These are phyloP conservation scores for Suillus brevipes DNA, from an alignment of 768 basidiomycete species.

Conservation along the genomic window DNA sequence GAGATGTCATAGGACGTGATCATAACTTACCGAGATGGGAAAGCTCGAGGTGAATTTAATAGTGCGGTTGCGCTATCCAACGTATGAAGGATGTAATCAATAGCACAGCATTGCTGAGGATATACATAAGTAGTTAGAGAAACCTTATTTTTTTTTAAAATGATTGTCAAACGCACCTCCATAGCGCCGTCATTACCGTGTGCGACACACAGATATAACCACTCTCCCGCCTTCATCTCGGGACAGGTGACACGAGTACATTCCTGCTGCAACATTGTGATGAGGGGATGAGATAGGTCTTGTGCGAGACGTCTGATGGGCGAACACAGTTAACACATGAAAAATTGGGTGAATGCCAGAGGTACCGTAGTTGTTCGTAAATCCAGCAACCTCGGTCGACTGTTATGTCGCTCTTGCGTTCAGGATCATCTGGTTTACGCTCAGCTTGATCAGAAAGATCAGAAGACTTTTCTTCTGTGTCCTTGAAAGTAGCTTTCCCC, in stretches of 20 bases:
- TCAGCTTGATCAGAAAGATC: slow-evolving; percentile 32
- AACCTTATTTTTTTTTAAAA: slow-evolving; percentile 4
- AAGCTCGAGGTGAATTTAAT: slow-evolving; percentile 86
- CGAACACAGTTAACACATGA: slow-evolving; percentile 7
- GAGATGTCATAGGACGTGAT: slow-evolving; percentile 12
- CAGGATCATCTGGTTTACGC: slow-evolving; percentile 30
- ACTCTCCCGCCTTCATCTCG: slow-evolving; percentile 99
- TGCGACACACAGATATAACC: slow-evolving; percentile 94
- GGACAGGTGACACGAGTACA: slow-evolving; percentile 87
- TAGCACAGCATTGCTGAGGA: slow-evolving; percentile 88
- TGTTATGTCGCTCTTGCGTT: slow-evolving; percentile 45
- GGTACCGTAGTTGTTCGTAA: slow-evolving; percentile 63
- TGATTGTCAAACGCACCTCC: slow-evolving; percentile 55
- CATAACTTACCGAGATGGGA: slow-evolving; percentile 77
- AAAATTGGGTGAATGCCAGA: neutral
- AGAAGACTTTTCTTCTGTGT: slow-evolving; percentile 21
- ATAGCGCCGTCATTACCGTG: slow-evolving; percentile 87
- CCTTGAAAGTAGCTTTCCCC: slow-evolving; percentile 38
- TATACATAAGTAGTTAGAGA: slow-evolving; percentile 4
- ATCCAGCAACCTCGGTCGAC: slow-evolving; percentile 89
- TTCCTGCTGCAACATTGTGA: slow-evolving; percentile 82
- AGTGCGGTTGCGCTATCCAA: slow-evolving; percentile 92
- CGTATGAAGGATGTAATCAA: slow-evolving; percentile 93
- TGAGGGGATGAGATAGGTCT: slow-evolving; percentile 82
- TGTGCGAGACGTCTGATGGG: slow-evolving; percentile 74